Evolutionary conservation across 2,329 filamentous ascomycete genomes (phyloP).

Genomic region (Clathrospora elynae): DNA sequence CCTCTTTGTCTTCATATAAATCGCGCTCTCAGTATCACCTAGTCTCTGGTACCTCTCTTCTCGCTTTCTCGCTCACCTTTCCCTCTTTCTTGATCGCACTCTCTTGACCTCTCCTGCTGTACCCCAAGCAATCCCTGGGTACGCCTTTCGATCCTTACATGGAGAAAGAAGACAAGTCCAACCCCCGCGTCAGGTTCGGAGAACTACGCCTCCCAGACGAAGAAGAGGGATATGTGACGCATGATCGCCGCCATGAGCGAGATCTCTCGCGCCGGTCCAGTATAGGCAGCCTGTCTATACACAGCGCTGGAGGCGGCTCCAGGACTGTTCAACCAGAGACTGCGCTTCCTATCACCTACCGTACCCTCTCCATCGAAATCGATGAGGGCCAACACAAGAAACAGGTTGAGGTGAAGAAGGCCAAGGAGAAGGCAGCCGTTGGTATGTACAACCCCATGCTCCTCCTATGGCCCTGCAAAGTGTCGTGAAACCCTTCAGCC

Average conservation of each 20-base stretch:
- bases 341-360: conserved; percentile 52
- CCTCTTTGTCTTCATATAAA: conserved; percentile 15
- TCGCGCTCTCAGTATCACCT: conserved; percentile 6
- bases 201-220: conserved; percentile 37
- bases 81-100: conserved; percentile 7
- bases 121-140: conserved; percentile 11
- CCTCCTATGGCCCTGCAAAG: background rate
- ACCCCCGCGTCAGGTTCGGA: conserved; percentile 27
- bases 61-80: conserved; percentile 9
- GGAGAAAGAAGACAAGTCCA: conserved; percentile 34
- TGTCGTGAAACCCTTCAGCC: background rate
- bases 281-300: conserved; percentile 44
- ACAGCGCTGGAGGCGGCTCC: conserved; percentile 40
- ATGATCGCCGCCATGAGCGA: conserved; percentile 31
- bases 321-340: conserved; percentile 50
- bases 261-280: conserved; percentile 43
- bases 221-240: conserved; percentile 38
- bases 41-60: conserved; percentile 9
- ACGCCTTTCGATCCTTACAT: conserved; percentile 18
- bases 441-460: conserved; percentile 23
- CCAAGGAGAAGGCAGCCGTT: conserved; percentile 42
- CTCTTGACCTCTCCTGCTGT: conserved; percentile 12
- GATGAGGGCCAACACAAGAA: conserved; percentile 40
- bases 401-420: conserved; percentile 37
- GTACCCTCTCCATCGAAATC: conserved; percentile 54